phyloP scores from a whole-genome alignment of 805 yeast species.

The Isabelozyma gotoi region DNA sequence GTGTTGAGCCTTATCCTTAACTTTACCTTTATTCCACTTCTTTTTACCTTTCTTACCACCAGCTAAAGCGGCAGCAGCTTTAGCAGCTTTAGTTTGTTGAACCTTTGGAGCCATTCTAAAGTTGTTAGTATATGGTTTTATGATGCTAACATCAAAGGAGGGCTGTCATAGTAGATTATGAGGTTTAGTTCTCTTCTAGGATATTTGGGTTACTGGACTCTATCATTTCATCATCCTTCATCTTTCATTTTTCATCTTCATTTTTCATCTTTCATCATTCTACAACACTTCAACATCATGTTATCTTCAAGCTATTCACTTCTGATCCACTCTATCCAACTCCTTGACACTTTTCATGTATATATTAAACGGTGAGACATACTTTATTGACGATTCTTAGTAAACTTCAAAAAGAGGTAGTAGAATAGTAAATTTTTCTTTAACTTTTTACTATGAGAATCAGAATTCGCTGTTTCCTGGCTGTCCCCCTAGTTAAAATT shows the following conservation, averaged over 20 bases:
- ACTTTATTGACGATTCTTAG: slow-evolving; percentile 30
- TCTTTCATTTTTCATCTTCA: too few relatives aligned
- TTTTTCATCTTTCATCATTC: too few relatives aligned
- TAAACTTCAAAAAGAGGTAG: slow-evolving; percentile 14
- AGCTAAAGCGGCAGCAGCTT: slow-evolving; percentile 99
- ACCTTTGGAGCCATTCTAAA: slow-evolving; percentile 95
- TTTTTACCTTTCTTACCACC: slow-evolving; percentile 99
- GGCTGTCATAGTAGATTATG: neutral
- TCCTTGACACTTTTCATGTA: neutral
- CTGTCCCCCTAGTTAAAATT: neutral
- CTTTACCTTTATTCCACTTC: slow-evolving; percentile 99
- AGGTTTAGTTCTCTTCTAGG: neutral
- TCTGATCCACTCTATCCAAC: neutral
- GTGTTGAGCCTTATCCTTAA: slow-evolving; percentile 99
- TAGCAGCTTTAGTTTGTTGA: slow-evolving; percentile 99
- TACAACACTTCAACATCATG: too few relatives aligned
- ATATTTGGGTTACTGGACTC: neutral
- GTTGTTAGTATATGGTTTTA: slow-evolving; percentile 20
- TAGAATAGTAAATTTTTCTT: slow-evolving; percentile 2
- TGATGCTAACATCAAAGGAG: neutral
- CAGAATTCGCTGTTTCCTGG: neutral
- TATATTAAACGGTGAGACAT: slow-evolving; percentile 13
- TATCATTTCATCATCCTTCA: too few relatives aligned
- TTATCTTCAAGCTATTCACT: too few relatives aligned
- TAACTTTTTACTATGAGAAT: neutral